Conservation (phyloP, 2,329 filamentous ascomycete genomes). For the Talaromyces pinophilus region DNA sequence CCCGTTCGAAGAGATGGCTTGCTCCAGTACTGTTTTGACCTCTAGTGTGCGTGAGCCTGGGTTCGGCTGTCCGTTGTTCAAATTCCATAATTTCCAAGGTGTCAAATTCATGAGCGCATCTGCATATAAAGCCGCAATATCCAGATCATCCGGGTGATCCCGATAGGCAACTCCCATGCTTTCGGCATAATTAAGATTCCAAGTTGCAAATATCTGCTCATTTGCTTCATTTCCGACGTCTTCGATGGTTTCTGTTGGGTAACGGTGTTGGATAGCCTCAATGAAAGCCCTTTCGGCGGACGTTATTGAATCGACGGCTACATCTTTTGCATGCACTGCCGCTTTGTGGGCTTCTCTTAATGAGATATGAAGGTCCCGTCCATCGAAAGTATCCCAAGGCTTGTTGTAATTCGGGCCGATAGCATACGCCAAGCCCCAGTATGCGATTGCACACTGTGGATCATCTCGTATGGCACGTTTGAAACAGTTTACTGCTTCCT, state of each 20-base stretch:
- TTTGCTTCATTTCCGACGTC: neutral
- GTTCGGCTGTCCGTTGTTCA: constrained; percentile 59
- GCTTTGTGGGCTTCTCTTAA: constrained; percentile 13
- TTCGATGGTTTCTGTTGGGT: neutral
- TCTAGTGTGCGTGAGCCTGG: constrained; percentile 59
- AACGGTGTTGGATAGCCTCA: constrained; percentile 12
- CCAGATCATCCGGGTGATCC: constrained; percentile 58
- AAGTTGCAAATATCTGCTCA: constrained; percentile 4
- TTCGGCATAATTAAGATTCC: constrained; percentile 53
- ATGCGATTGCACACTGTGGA: constrained; percentile 47
- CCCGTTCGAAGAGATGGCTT: constrained; percentile 18
- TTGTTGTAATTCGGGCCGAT: constrained; percentile 58
- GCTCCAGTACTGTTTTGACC: constrained; percentile 60
- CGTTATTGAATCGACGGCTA: neutral
- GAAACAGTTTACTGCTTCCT: constrained; percentile 62
- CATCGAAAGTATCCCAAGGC: constrained; percentile 52
- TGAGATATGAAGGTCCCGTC: neutral
- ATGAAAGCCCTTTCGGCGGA: constrained; percentile 13
- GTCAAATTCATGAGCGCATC: constrained; percentile 67
- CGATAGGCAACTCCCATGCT: constrained; percentile 61
- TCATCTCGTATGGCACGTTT: constrained; percentile 47
- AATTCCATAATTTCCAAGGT: constrained; percentile 66
- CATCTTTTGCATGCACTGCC: neutral
- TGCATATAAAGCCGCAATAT: constrained; percentile 64
- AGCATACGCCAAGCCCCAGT: constrained; percentile 54